Evolutionary conservation across 345 rosid genomes (phyloP).

Genomic region (Aethionema arabicum): DNA sequence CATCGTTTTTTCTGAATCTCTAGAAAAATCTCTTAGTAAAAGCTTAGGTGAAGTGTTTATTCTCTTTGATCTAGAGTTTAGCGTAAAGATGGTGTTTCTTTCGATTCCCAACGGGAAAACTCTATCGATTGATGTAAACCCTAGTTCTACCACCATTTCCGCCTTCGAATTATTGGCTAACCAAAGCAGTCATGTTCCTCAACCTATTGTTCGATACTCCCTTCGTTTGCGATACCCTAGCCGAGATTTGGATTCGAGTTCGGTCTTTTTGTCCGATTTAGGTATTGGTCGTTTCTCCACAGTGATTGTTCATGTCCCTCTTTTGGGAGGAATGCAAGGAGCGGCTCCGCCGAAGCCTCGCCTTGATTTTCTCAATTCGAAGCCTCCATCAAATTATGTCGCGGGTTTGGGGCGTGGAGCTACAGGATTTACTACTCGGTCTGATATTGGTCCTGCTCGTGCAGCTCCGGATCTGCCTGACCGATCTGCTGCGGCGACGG

Average conservation of each 20-base stretch:
- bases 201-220: constrained; percentile 42
- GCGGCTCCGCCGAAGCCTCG: constrained; percentile 67
- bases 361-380: constrained; percentile 78
- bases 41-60: too few species aligned
- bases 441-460: constrained; percentile 94
- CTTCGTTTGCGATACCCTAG: constrained; percentile 32
- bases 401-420: constrained; percentile 99
- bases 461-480: constrained; percentile 94
- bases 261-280: constrained; percentile 48
- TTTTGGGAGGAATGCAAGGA: constrained; percentile 64
- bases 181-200: constrained; percentile 45
- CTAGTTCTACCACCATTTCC: constrained; percentile 52
- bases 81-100: constrained; percentile 52
- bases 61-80: too few species aligned
- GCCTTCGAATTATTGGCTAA: constrained; percentile 51
- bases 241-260: constrained; percentile 25
- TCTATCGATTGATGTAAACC: constrained; percentile 46
- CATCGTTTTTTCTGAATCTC: too few species aligned
- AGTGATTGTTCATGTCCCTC: constrained; percentile 68
- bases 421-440: constrained; percentile 93
- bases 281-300: constrained; percentile 52
- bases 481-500: constrained; percentile 50
- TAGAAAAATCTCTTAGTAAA: too few species aligned
- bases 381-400: constrained; percentile 81
- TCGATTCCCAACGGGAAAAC: constrained; percentile 53